Evolutionary conservation across 352 stramenopile species (phyloP).

Genomic region (Globisporangium mamillatum): DNA sequence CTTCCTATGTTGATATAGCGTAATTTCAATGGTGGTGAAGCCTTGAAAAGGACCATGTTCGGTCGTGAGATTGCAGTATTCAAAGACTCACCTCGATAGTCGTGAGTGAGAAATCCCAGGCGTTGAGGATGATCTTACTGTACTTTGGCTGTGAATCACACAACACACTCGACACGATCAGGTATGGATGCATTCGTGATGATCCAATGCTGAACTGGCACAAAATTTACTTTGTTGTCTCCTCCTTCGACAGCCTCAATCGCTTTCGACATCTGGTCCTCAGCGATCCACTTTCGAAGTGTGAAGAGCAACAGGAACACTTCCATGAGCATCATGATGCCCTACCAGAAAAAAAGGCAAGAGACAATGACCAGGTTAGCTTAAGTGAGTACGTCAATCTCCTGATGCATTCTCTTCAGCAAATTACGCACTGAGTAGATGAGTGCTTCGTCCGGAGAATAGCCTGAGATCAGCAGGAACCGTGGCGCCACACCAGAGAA

Average conservation of each 20-base stretch:
- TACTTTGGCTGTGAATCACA: conserved; percentile 42
- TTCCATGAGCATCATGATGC: conserved; percentile 42
- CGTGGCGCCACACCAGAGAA: conserved; percentile 48
- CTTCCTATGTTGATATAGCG: conserved; percentile 32
- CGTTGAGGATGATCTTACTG: conserved; percentile 61
- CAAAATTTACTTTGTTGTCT: conserved; percentile 32
- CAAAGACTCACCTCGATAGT: conserved; percentile 31
- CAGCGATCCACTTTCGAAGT: conserved; percentile 65
- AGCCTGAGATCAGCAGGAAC: conserved; percentile 62
- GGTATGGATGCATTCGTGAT: not conserved
- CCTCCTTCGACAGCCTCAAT: conserved; percentile 49
- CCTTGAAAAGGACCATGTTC: too few species aligned
- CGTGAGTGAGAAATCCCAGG: conserved; percentile 63
- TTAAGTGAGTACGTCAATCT: not conserved
- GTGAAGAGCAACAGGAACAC: conserved; percentile 52
- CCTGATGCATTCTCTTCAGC: not conserved
- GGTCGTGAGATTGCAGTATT: too few species aligned
- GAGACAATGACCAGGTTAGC: too few species aligned
- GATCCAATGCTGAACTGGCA: too few species aligned
- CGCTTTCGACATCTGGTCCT: conserved; percentile 63
- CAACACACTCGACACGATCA: not conserved
- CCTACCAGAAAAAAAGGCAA: not conserved
- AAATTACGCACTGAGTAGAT: conserved; percentile 40
- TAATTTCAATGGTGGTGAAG: too few species aligned
- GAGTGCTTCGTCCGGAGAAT: conserved; percentile 47